Evolutionary conservation across 2,329 filamentous ascomycete species (phyloP), one percentile per base, ranked within the genome.

Genomic region (Phaeosphaeriaceae sp.): DNA sequence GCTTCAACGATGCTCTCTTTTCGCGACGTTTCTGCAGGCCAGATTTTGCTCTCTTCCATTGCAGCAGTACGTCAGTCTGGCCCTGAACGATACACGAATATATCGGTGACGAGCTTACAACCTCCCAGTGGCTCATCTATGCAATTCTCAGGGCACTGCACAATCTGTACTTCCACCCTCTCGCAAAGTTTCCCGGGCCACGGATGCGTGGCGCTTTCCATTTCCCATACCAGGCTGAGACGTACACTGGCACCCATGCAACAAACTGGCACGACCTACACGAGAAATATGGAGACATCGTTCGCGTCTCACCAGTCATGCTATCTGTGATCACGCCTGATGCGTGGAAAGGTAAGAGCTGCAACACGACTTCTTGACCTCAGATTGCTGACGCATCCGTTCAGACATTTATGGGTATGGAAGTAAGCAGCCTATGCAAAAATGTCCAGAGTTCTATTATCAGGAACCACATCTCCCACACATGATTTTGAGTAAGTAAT

Each of bases 391-490:
- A 36, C 22, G 65, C 65, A 42, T 64, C 59, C 57, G 52, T 57
- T 57, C 31, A 53, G 63, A 66, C 15, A 62, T 66, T 3, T 63
- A 66, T 48, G 63, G 54, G 6, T 36, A 60, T 40, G 51, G 41
- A 11, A 57, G 45, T 33, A 57, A 48, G 17, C 58, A 31, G 40
- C 54, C 59, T 2, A 50, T 64, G 21, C 51, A 52, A 2, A 66
- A 64, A 48, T 59, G 63, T 27, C 58, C 57, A 1, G 40, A 48
- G 2, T 51, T 61, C 10, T 67, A 65, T 31, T 58, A 48, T 15
- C 46, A 42, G 25, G 40, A 47, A 7, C 13, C 20, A 13, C 40
- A 33, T 44, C 24, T 36, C 15, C 24, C 33, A 1, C 51, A 49
- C 9, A 51, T 60, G n/a, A 63, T 67, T n/a, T 48, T 11, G 3